Base-by-base conservation (phyloP, 2,329 filamentous ascomycete genomes). In the Aspergillus pseudoglaucus region DNA sequence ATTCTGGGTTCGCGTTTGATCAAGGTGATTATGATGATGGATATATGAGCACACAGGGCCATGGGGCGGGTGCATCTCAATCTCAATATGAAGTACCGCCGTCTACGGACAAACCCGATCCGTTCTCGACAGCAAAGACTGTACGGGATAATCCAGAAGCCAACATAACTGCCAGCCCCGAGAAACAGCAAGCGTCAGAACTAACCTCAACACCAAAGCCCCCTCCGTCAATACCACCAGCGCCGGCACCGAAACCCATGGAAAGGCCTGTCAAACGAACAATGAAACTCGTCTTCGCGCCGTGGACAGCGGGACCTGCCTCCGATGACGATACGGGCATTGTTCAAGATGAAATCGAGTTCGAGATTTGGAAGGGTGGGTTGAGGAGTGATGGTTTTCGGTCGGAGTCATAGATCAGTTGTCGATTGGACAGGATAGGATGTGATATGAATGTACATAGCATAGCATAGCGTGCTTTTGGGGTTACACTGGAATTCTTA, bases 221-320 rank as follows among this genome's bases (percentile, higher is more conserved):
- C 17, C 18, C 37, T 30, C 20, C 20, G 14, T n/a, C 47, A 6
- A 40, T 32, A 18, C 22, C 35, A 14, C 10, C 18, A 7, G 41
- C 14, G 22, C 39, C 9, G 18, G 7, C 40, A 37, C 15, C 44
- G 41, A 17, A 47, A 50, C 18, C 20, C 42, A 42, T 42, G 3
- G 43, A 54, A 9, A 46, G 47, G 14, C 48, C 51, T 37, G 63
- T 87, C 82, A 78, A 79, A 53, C 75, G 91, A 49, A 88, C 82
- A 75, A 83, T 95, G 76, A 94, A 90, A 67, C 80, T 97, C 7
- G 91, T 95, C 1, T 97, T 95, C 72, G 86, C 89, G 43, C 80
- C 87, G 1, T 93, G 94, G 79, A 79, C 80, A 3, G 69, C 72
- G 2, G 77, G 76, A 1, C 74, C 73, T 52, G 72, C 79, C 14